Base-by-base conservation (phyloP, 805 yeast genomes). In the Metschnikowia reukaufii region DNA sequence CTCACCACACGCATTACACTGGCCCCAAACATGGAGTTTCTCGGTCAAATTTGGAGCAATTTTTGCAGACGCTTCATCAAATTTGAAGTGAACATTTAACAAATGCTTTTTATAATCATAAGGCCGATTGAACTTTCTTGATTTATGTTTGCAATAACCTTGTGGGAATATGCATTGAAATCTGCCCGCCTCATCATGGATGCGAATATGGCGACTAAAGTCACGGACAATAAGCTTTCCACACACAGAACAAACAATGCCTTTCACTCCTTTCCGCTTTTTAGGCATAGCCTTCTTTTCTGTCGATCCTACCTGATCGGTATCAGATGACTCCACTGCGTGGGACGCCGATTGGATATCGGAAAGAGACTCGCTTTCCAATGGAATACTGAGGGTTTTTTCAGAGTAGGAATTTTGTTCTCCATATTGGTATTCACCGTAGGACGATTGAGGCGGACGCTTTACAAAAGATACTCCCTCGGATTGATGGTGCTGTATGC, bases 1-100 rank as follows among this genome's bases (percentile, higher is more conserved):
- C 15, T 57, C 60, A 0, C 83, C 83, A 59, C 88, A 83, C 1
- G 73, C 72, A 17, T 59, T 57, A 47, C 77, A 72, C 17, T 58
- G 48, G 1, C 77, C 77, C 19, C 52, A 35, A 23, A 68, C 53
- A 6, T 73, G 72, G 20, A 72, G 55, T 50, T 72, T 72, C 40
- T 71, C 76, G 0, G 74, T 70, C 44, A 72, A 59, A 27, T 68
- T 72, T 33, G 67, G 66, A 2, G 73, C 71, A 4, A 67, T 51
- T 44, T 66, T 70, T 12, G 73, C 74, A 42, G 61, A 55, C 15
- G 74, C 70, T 48, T 71, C 71, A 50, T 72, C 76, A 47, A 72
- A 72, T 42, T 56, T 60, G 55, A 72, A 72, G 49, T 72, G 77
- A 47, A 64, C 62, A 49, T 72, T 75, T 35, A 72, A 61, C 38